phyloP scores from a whole-genome alignment of 495 filamentous ascomycete genomes.

The Penicillium atrosanguineum region DNA sequence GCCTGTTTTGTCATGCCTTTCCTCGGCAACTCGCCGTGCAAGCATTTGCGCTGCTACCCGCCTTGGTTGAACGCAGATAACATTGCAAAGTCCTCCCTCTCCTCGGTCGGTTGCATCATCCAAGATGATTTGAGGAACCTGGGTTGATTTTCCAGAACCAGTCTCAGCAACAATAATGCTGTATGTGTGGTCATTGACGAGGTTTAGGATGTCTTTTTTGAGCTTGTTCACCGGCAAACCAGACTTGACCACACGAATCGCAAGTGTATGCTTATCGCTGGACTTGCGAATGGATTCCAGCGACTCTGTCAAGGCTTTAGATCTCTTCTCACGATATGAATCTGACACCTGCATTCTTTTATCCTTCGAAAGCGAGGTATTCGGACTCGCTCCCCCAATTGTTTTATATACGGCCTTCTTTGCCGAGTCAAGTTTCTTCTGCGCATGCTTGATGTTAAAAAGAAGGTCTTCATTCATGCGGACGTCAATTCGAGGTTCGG shows the following conservation, averaged over 20 bases:
- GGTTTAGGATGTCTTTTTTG: conserved; percentile 39
- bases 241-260: conserved; percentile 2
- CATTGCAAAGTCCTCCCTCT: conserved; percentile 17
- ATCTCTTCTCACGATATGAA: conserved; percentile 2
- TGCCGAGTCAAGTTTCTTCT: neutral
- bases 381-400: neutral
- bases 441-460: conserved; percentile 5
- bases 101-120: conserved; percentile 44
- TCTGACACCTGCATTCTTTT: neutral
- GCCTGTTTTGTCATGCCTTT: conserved; percentile 48
- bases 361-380: neutral
- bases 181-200: conserved; percentile 48
- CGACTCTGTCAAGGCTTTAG: neutral
- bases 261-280: neutral
- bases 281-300: conserved; percentile 7
- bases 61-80: conserved; percentile 57
- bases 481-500: neutral
- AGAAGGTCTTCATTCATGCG: conserved; percentile 12
- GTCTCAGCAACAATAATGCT: conserved; percentile 57
- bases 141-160: conserved; percentile 61
- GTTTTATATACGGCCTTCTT: neutral
- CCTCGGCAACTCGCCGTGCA: conserved; percentile 52
- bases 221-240: conserved; percentile 51
- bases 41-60: conserved; percentile 56
- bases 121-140: conserved; percentile 58